A percentile compares a stretch with the other conserved stretches of the same genome.
Conservation (phyloP, 805 yeast genomes). For the Candida pini region DNA sequence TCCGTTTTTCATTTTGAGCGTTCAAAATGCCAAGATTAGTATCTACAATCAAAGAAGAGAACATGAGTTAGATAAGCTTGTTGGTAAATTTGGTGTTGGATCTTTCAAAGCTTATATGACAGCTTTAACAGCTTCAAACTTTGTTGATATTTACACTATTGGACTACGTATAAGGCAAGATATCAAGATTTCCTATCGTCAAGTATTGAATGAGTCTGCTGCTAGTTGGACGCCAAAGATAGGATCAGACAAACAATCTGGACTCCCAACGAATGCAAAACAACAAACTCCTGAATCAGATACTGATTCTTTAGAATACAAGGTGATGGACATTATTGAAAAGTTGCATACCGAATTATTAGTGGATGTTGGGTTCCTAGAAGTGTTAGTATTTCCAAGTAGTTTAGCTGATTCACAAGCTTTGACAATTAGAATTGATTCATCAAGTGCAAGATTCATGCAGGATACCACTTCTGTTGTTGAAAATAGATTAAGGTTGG, state of each 20-base stretch:
- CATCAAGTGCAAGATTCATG: conserved; percentile 46
- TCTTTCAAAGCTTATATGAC: conserved; percentile 63
- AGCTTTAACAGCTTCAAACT: conserved; percentile 78
- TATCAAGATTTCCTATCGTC: conserved; percentile 64
- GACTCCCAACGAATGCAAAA: background rate
- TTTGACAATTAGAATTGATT: conserved; percentile 53
- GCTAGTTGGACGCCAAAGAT: conserved; percentile 5
- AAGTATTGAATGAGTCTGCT: conserved; percentile 61
- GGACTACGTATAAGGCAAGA: conserved; percentile 69
- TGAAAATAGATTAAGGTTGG: conserved; percentile 54
- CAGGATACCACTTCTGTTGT: conserved; percentile 41
- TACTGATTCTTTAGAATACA: no score
- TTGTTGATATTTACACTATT: conserved; percentile 71
- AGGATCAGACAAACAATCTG: background rate
- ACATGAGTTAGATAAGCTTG: conserved; percentile 53
- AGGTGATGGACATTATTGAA: conserved; percentile 25
- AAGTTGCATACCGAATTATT: conserved; percentile 64
- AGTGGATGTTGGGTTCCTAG: conserved; percentile 50
- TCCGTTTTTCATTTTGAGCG: conserved; percentile 61
- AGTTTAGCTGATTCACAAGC: conserved; percentile 75
- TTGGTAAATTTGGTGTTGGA: conserved; percentile 43
- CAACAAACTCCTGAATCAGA: conserved; percentile 8
- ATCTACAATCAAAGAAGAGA: conserved; percentile 63
- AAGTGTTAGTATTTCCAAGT: conserved; percentile 74
- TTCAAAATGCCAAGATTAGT: conserved; percentile 43